These are phyloP conservation scores for Sinapis alba DNA, from an alignment of 441 rosid genomes.

Conservation along the genomic window DNA sequence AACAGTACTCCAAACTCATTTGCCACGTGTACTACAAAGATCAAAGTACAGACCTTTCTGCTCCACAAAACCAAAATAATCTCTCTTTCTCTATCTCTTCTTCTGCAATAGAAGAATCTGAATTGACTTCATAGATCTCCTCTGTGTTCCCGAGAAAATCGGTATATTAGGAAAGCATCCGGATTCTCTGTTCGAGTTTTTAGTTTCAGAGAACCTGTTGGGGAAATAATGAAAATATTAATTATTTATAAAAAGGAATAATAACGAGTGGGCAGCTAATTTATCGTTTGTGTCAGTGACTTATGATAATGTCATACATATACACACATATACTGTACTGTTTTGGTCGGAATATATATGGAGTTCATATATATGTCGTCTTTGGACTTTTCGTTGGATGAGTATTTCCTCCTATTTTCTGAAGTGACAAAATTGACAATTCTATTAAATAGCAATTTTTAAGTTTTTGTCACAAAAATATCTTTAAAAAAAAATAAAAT, in stretches of 20 bases:
- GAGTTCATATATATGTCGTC: too few species aligned
- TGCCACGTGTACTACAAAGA: constrained; percentile 45
- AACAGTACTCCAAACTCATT: constrained; percentile 45
- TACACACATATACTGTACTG: background rate
- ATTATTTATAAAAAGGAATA: constrained; percentile 23
- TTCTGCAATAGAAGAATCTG: constrained; percentile 11
- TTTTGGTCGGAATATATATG: background rate
- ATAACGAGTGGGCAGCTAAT: constrained; percentile 80
- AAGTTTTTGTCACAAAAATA: too few species aligned
- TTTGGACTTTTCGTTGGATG: constrained; percentile 6
- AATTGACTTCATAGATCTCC: constrained; percentile 41
- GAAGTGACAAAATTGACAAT: constrained; percentile 6
- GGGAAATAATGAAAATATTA: constrained; percentile 22
- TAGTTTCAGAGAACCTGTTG: constrained; percentile 57
- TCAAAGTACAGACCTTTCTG: constrained; percentile 25
- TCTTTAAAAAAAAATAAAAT: too few species aligned
- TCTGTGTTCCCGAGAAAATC: constrained; percentile 38
- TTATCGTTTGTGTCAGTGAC: constrained; percentile 24
- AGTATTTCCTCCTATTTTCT: constrained; percentile 23
- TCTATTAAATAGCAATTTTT: too few species aligned
- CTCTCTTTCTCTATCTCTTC: constrained; percentile 10
- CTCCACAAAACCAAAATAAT: constrained; percentile 13
- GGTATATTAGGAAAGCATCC: constrained; percentile 36
- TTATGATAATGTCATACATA: background rate
- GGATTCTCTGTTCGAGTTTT: constrained; percentile 38